Conservation (phyloP, 352 stramenopile genomes). For the Sclerospora graminicola region DNA sequence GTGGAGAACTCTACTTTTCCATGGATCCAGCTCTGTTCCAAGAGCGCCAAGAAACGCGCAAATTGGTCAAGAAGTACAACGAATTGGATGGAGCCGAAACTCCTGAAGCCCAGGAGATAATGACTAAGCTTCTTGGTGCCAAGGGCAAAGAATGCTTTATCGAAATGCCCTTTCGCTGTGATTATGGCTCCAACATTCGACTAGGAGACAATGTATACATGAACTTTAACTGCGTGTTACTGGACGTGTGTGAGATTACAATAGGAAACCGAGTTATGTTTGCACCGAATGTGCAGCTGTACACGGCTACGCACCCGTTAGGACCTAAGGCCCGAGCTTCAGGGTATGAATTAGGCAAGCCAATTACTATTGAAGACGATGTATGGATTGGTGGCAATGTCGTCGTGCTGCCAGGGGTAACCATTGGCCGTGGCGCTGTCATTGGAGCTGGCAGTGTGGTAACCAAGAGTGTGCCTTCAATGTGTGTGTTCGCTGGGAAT, state of each 20-base stretch:
- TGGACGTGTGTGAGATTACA: conserved; percentile 70
- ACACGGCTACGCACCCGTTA: conserved; percentile 71
- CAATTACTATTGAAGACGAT: conserved; percentile 78
- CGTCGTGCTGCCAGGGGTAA: conserved; percentile 56
- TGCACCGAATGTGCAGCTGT: conserved; percentile 67
- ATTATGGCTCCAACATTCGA: conserved; percentile 83
- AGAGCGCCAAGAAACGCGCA: conserved; percentile 25
- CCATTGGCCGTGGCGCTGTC: conserved; percentile 49
- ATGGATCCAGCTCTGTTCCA: conserved; percentile 26
- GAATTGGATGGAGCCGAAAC: conserved; percentile 17
- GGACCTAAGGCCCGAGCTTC: conserved; percentile 29
- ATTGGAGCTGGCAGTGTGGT: conserved; percentile 79
- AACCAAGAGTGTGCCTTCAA: conserved; percentile 61
- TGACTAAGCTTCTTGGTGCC: conserved; percentile 34
- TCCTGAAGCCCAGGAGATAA: conserved; percentile 13
- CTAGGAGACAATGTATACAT: conserved; percentile 73
- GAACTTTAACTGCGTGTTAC: conserved; percentile 84
- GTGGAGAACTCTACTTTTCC: conserved; percentile 42
- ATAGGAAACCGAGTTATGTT: conserved; percentile 73
- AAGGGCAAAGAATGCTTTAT: conserved; percentile 38
- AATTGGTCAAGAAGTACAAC: conserved; percentile 37
- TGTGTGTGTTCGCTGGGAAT: conserved; percentile 60
- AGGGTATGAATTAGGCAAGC: conserved; percentile 46
- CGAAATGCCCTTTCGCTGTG: conserved; percentile 79
- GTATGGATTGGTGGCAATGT: conserved; percentile 78